Percentiles rank a stretch among this genome's conserved stretches.
Evolutionary conservation across 2,329 filamentous ascomycete genomes (phyloP).

Genomic region (Graphium sp.): DNA sequence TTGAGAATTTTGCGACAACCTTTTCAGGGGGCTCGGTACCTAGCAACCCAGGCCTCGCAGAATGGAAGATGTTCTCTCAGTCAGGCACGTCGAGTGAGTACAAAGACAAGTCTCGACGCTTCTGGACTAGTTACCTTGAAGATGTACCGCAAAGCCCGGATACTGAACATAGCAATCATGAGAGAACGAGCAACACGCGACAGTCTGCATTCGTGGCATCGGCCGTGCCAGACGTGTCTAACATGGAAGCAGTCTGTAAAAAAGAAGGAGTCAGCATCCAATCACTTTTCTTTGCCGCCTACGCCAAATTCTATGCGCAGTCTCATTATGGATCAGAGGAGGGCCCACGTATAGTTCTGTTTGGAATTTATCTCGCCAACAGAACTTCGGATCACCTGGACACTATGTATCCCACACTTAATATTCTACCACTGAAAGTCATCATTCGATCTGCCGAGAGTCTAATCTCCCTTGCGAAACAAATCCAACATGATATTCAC

Average conservation of each 20-base stretch:
- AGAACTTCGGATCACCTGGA: conserved; percentile 36
- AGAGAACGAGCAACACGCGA: too few relatives aligned
- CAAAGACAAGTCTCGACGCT: conserved; percentile 10
- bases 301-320: conserved; percentile 29
- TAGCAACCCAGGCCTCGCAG: conserved; percentile 5
- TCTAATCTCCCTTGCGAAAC: conserved; percentile 32
- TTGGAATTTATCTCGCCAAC: conserved; percentile 78
- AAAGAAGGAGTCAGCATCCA: conserved; percentile 47
- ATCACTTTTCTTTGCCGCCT: conserved; percentile 57
- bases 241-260: conserved; percentile 17
- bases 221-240: conserved; percentile 21
- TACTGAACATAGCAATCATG: too few relatives aligned
- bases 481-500: conserved; percentile 52
- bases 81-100: conserved; percentile 4
- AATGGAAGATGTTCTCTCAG: conserved; percentile 12
- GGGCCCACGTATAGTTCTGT: conserved; percentile 22
- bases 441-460: conserved; percentile 10
- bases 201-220: conserved; percentile 16
- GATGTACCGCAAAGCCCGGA: too few relatives aligned
- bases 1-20: conserved; percentile 21
- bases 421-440: conserved; percentile 58
- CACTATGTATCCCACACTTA: conserved; percentile 52
- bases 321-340: conserved; percentile 1
- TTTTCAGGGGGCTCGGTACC: conserved; percentile 6
- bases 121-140: conserved; percentile 25